Evolutionary conservation across 768 basidiomycete species (phyloP), one percentile per base, ranked within the genome.

Genomic region (Suillus discolor): DNA sequence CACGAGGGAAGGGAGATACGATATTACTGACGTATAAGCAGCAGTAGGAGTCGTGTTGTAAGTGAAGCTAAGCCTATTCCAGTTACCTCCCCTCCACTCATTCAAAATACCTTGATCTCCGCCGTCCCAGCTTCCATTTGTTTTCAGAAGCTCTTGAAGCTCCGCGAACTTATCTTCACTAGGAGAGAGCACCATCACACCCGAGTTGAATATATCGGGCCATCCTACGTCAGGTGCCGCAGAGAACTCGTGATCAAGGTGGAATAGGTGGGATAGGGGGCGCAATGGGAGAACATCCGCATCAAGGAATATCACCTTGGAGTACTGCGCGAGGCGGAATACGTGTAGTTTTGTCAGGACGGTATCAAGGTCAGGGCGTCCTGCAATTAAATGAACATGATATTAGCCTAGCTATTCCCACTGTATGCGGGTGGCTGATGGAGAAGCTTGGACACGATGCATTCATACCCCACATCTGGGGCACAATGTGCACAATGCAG

Each of bases 131-230:
- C 89, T 91, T 18, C 96, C 97, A 71, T 90, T 91, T 20, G 87
- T 79, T 67, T 88, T 86, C 67, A 96, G 82, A 64, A 97, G 83
- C 18, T 84, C 79, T 67, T 82, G 84, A 65, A 99, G 81, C 61
- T 91, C 84, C 8, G 83, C 80, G 75, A 97, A 99, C 73, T 96
- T 95, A 68, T 89, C 87, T 70, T 92, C 85, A 12, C 89, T 88
- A 1, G 96, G 96, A 62, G 86, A 83, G 44, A 95, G 78, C 61
- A 99, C 95, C 79, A 99, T 85, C 55, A 99, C 89, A 45, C 97
- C 97, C 28, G 96, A 97, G 77, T 99, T 99, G 83, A 99, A 99
- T 67, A 97, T 96, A 78, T 99, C 97, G 47, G 97, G 97, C 97
- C 97, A 99, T 70, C 97, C 97, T 39, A 96, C 93, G 77, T 99